A percentile compares a stretch with the other conserved stretches of the same genome.
Evolutionary conservation across 225 moss, liverwort and hornwort species (phyloP).

Genomic region (Neckera pumila): DNA sequence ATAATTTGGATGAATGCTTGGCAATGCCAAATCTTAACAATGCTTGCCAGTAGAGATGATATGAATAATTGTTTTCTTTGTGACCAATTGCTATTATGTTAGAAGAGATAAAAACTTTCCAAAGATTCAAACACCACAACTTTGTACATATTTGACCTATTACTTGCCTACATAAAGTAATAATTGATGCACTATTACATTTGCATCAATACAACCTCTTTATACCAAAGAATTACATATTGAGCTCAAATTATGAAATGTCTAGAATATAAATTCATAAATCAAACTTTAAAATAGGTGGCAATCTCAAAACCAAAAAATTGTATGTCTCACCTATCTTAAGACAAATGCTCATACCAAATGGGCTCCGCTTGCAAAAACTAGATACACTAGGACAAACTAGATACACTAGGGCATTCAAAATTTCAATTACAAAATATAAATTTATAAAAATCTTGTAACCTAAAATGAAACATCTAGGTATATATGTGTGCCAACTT

Average conservation of each 20-base stretch:
- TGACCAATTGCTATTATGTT: neutral
- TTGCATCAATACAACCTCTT: neutral
- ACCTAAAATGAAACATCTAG: neutral
- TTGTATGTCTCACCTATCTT: neutral
- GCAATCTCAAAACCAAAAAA: rapidly evolving
- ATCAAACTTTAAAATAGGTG: neutral
- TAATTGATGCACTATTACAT: neutral
- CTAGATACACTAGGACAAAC: neutral
- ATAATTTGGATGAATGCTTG: too few species aligned
- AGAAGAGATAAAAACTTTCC: too few species aligned
- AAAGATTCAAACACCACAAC: neutral
- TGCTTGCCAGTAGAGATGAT: neutral
- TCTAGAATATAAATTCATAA: neutral
- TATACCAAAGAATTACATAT: neutral
- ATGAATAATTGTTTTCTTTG: neutral
- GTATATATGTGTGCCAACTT: neutral
- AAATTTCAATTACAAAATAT: neutral
- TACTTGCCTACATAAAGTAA: neutral
- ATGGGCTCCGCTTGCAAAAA: neutral
- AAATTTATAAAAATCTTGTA: neutral
- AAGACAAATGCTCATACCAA: neutral
- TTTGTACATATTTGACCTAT: neutral
- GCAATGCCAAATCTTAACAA: too few species aligned
- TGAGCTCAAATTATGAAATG: neutral
- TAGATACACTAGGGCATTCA: neutral